Base-by-base conservation (phyloP, 1,139 yeast genomes). In the Kodamaea sp. region DNA sequence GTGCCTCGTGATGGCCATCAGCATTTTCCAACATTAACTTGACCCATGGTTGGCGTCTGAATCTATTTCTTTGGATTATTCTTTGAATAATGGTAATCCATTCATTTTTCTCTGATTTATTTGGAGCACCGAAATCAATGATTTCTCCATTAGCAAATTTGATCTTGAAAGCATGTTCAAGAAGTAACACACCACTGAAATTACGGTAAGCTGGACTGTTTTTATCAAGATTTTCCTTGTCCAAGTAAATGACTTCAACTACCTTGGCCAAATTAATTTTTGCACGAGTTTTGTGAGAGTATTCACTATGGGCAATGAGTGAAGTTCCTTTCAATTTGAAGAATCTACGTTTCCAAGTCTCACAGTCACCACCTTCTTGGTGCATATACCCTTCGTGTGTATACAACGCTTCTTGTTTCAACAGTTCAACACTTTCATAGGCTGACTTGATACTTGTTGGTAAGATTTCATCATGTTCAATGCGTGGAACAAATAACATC, bases 361-460 rank as follows among this genome's bases (percentile, higher is more conserved):
- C 74, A 49, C 86, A 74, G 59, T 84, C 94, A 7, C 92, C 94
- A 28, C 92, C 92, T 54, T 83, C 89, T 61, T 84, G 94, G 52
- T 78, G 75, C 63, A 84, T 60, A 54, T 70, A 81, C 0, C 92
- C 92, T 54, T 81, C 84, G 48, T 64, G 62, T 1, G 47, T 47
- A 10, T 70, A 52, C 7, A 54, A 42, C 10, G 63, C 48, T 42
- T 76, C 79, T 24, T 66, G 62, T 28, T 57, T 55, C 38, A 75
- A 63, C 48, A 79, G 75, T 11, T 66, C 59, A 22, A 80, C 62
- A 38, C 80, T 73, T 29, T 71, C 78, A 32, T 70, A 61, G 2
- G 88, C 88, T 27, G 76, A 62, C 42, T 68, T 70, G 44, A 84
- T 80, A 42, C 87, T 79, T 12, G 79, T 73, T 2, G 94, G 94